These are phyloP conservation scores for Phytopythium vexans DNA, from an alignment of 352 stramenopile species.

Conservation along the genomic window DNA sequence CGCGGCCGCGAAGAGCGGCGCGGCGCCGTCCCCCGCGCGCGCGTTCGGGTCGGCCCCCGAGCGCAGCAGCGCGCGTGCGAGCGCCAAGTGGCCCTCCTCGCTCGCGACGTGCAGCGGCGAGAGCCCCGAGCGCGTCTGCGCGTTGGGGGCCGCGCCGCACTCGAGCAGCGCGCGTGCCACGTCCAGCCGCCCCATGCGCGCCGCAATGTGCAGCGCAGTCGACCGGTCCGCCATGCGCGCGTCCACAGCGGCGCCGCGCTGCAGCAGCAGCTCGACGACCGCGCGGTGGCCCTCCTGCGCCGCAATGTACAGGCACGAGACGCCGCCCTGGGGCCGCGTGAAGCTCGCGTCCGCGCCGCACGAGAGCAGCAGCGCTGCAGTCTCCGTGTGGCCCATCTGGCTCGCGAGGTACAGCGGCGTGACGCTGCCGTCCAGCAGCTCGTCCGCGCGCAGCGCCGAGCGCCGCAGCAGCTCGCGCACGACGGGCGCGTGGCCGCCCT, in stretches of 20 bases:
- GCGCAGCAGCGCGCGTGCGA: constrained; percentile 60
- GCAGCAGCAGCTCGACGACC: constrained; percentile 57
- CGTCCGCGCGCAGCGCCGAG: constrained; percentile 57
- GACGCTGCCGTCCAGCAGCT: constrained; percentile 77
- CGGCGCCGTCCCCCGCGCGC: constrained; percentile 43
- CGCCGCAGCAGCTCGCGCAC: constrained; percentile 60
- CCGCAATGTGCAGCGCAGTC: constrained; percentile 75
- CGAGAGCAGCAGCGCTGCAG: constrained; percentile 54
- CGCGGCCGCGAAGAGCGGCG: constrained; percentile 71
- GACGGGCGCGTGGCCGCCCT: constrained; percentile 63
- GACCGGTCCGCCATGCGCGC: constrained; percentile 75
- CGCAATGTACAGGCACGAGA: constrained; percentile 79
- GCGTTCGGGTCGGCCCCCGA: constrained; percentile 44
- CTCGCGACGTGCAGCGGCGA: constrained; percentile 82
- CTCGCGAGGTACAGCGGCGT: constrained; percentile 79
- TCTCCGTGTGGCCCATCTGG: constrained; percentile 75
- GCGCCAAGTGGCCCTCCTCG: constrained; percentile 67
- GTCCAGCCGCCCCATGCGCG: constrained; percentile 66
- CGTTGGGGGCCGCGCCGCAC: constrained; percentile 53
- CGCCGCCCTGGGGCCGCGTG: constrained; percentile 48
- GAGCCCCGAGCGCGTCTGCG: constrained; percentile 75
- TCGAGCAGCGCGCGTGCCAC: constrained; percentile 50
- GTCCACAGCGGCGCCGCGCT: constrained; percentile 46
- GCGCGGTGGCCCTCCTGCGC: constrained; percentile 70
- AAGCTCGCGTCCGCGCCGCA: constrained; percentile 67